A percentile compares a stretch with the other conserved stretches of the same genome.
Conservation (phyloP, 176 grass and related monocot species). For the Aegilops longissima region DNA sequence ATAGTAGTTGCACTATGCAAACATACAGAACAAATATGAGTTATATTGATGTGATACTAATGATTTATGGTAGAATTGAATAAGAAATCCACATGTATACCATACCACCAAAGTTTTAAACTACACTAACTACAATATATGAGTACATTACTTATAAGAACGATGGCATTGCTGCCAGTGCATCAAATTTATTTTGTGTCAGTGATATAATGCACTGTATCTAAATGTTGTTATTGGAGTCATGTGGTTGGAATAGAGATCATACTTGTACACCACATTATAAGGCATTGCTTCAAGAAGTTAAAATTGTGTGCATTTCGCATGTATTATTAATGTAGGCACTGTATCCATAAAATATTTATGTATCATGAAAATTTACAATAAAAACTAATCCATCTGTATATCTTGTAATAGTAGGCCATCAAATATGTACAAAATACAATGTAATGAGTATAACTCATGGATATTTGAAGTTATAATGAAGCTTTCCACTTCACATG, state of each 20-base stretch:
- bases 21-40: background rate
- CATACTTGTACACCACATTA: background rate
- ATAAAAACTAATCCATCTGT: background rate
- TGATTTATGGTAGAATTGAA: no score
- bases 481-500: background rate
- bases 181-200: no score
- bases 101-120: background rate
- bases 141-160: background rate
- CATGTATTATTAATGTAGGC: background rate
- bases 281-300: background rate
- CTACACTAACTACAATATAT: background rate
- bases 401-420: background rate
- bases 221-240: no score
- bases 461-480: background rate
- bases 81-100: background rate
- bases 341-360: background rate
- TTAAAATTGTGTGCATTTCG: background rate
- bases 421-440: background rate
- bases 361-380: background rate
- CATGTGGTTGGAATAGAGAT: background rate
- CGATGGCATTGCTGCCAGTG: no score
- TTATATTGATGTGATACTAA: background rate
- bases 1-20: background rate
- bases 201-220: no score
- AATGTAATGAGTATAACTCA: background rate